Evolutionary conservation across 345 rosid species (phyloP).

Genomic region (Gossypium ekmanianum): DNA sequence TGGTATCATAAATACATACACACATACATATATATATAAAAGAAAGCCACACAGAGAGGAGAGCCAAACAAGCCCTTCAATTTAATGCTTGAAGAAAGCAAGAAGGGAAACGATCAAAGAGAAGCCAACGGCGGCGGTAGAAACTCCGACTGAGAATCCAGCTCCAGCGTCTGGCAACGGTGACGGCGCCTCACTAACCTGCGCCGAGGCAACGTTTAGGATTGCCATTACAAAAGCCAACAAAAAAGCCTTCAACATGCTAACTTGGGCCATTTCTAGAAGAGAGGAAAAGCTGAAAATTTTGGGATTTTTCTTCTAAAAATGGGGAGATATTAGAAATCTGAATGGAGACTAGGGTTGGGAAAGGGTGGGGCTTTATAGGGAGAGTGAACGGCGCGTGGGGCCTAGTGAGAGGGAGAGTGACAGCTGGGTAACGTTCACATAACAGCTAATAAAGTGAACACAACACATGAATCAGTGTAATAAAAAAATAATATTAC

Average conservation of each 20-base stretch:
- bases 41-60: not conserved
- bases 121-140: slow-evolving; percentile 22
- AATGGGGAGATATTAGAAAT: not conserved
- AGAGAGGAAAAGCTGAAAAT: not conserved
- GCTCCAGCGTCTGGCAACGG: slow-evolving; percentile 32
- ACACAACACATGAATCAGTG: not conserved
- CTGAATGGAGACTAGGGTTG: not conserved
- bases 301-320: not conserved
- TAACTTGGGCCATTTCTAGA: slow-evolving; percentile 27
- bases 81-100: slow-evolving; percentile 25
- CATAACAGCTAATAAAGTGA: slow-evolving; percentile 14
- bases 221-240: slow-evolving; percentile 11
- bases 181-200: slow-evolving; percentile 36
- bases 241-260: slow-evolving; percentile 15
- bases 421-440: slow-evolving; percentile 27
- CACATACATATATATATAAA: not conserved
- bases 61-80: not conserved
- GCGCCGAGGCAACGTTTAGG: slow-evolving; percentile 32
- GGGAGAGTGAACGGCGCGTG: slow-evolving; percentile 4
- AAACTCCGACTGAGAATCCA: slow-evolving; percentile 25
- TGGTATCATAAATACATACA: not conserved
- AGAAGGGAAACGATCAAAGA: slow-evolving; percentile 31
- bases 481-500: no score
- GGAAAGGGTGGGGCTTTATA: slow-evolving; percentile 2
- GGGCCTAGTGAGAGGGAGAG: slow-evolving; percentile 3